Evolutionary conservation across 495 filamentous ascomycete species (phyloP), one percentile per base, ranked within the genome.

Genomic region (Annulohypoxylon stygium): DNA sequence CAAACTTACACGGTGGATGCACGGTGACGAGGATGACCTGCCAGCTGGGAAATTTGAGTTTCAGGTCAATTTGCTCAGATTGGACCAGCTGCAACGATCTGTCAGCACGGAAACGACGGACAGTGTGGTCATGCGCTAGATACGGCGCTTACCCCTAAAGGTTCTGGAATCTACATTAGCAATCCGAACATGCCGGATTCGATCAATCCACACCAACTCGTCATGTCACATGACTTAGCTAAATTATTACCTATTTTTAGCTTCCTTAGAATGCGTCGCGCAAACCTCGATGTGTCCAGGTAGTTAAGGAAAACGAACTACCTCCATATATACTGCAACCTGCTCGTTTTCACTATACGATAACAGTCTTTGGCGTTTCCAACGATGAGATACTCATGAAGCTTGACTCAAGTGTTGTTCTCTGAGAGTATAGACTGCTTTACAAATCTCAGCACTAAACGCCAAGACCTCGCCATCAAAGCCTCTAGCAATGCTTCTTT

Each of bases 201-300:
- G 20, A 47, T 43, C 12, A 12, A 43, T 47, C 11, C 14, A 43
- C 16, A 47, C 16, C 41, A 70, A 39, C 60, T 63, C 61, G 36
- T 55, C 61, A 65, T 61, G 61, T 70, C 68, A 70, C 68, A 65
- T 70, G 68, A 65, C 45, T 53, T 16, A 36, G 60, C n/a, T n/a
- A 25, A 43, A 53, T 30, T 12, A 53, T 0, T 30, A 43, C 39
- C n/a, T n/a, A n/a, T n/a, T n/a, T n/a, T n/a, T n/a, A n/a, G n/a
- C n/a, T n/a, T n/a, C n/a, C n/a, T n/a, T n/a, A n/a, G n/a, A n/a
- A n/a, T n/a, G n/a, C n/a, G n/a, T n/a, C n/a, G n/a, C n/a, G n/a
- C n/a, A n/a, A n/a, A n/a, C n/a, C n/a, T n/a, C n/a, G n/a, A n/a
- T n/a, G n/a, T n/a, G n/a, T n/a, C n/a, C n/a, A n/a, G n/a, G n/a